Conservation (phyloP, 805 yeast genomes). For the Allodekkera sacchari region DNA sequence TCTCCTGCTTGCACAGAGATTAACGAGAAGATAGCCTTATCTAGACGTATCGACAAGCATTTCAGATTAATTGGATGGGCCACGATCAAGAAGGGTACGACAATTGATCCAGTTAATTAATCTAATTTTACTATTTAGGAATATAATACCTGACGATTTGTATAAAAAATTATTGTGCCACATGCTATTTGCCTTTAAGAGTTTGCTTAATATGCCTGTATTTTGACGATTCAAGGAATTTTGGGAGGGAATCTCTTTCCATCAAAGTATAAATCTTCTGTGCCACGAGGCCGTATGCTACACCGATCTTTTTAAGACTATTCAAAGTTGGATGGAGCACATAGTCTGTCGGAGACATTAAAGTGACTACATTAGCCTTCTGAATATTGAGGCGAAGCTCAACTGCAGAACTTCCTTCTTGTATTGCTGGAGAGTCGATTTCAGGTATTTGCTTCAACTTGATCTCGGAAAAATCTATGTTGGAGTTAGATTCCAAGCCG, state of each 20-base stretch:
- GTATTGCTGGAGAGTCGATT: not conserved
- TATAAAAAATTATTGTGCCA: not conserved
- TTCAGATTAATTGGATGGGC: conserved; percentile 99
- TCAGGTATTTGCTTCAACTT: not conserved
- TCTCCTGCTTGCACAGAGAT: conserved; percentile 99
- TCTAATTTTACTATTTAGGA: not conserved
- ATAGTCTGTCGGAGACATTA: conserved; percentile 26
- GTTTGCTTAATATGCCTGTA: no score
- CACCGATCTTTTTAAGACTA: conserved; percentile 29
- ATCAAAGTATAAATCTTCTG: conserved; percentile 46
- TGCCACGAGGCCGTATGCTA: conserved; percentile 42
- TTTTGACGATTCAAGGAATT: conserved; percentile 49
- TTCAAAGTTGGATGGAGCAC: conserved; percentile 26
- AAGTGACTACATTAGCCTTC: conserved; percentile 18
- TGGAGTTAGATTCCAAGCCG: no score
- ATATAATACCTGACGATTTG: not conserved
- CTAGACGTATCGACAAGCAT: conserved; percentile 98
- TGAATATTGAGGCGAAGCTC: no score
- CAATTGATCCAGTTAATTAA: conserved; percentile 66
- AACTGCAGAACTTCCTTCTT: not conserved
- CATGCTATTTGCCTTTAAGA: not conserved
- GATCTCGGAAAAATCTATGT: no score
- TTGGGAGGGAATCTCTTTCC: conserved; percentile 69
- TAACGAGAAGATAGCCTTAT: conserved; percentile 95
- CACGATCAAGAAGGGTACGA: conserved; percentile 88